Evolutionary conservation across 2,329 filamentous ascomycete species (phyloP).

Genomic region (Fusarium tricinctum): DNA sequence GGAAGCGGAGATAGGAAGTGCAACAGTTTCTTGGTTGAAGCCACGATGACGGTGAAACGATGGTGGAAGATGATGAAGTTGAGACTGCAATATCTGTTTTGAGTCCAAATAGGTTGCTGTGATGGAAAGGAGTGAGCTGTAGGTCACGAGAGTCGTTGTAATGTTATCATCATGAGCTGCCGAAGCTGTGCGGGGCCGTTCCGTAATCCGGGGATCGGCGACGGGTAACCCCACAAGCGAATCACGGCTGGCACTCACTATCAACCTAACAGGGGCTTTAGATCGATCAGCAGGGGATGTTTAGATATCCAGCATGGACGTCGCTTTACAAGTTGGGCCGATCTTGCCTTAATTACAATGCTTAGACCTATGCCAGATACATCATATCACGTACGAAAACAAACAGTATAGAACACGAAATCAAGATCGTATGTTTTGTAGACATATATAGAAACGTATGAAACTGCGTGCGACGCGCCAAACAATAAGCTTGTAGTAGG

Average conservation of each 20-base stretch:
- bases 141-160: constrained; percentile 1
- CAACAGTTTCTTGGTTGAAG: constrained; percentile 18
- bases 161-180: constrained; percentile 40
- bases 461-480: constrained; percentile 46
- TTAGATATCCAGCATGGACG: background rate
- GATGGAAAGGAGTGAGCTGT: background rate
- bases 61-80: no score
- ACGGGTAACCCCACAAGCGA: constrained; percentile 40
- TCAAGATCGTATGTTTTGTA: constrained; percentile 28
- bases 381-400: background rate
- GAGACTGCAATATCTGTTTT: no score
- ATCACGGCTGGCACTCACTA: constrained; percentile 16
- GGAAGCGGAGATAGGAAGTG: constrained; percentile 5
- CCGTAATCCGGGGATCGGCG: constrained; percentile 42
- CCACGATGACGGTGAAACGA: constrained; percentile 18
- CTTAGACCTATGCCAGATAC: background rate
- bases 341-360: background rate
- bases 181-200: constrained; percentile 47
- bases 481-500: constrained; percentile 43
- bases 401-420: background rate
- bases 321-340: background rate
- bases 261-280: constrained; percentile 8
- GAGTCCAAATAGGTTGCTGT: background rate
- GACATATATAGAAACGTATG: constrained; percentile 39
- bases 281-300: constrained; percentile 11